Percentiles rank a stretch among this genome's conserved stretches.
These are phyloP conservation scores for Oxytropis ochrocephala DNA, from an alignment of 306 rosid species.

Conservation along the genomic window DNA sequence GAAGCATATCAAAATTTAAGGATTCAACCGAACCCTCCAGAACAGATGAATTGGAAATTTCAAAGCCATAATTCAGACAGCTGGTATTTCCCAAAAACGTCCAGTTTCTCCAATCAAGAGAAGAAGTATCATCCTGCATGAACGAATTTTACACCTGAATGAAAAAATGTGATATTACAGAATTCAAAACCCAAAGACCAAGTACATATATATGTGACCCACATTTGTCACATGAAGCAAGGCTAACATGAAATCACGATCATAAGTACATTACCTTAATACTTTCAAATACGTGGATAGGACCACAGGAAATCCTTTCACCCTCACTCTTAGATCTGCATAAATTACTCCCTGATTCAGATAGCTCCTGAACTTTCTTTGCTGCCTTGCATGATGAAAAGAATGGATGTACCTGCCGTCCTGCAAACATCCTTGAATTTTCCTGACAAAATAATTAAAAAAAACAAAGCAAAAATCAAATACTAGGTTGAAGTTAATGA, in stretches of 20 bases:
- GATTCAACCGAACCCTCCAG: conserved; percentile 48
- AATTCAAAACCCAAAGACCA: conserved; percentile 1
- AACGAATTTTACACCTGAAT: conserved; percentile 15
- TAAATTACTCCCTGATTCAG: conserved; percentile 25
- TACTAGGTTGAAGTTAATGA: not conserved
- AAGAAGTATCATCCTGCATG: conserved; percentile 48
- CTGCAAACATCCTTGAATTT: conserved; percentile 67
- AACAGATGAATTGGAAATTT: conserved; percentile 34
- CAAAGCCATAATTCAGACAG: conserved; percentile 10
- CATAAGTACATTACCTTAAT: conserved; percentile 36
- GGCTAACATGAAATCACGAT: not conserved
- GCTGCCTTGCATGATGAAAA: conserved; percentile 48
- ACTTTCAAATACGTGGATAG: conserved; percentile 76
- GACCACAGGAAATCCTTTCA: conserved; percentile 30
- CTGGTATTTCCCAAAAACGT: conserved; percentile 31
- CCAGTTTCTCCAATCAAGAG: conserved; percentile 70
- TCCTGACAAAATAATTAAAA: conserved; percentile 47
- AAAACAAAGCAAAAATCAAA: not conserved
- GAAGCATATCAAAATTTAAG: conserved; percentile 50
- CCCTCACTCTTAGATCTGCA: conserved; percentile 22
- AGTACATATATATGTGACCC: not conserved
- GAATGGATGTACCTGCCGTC: conserved; percentile 69
- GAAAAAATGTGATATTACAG: conserved; percentile 5
- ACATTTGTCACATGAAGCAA: not conserved
- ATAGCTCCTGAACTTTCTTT: conserved; percentile 44